Base-by-base conservation (phyloP, 305 asterid genomes). In the Coffea humblotiana region DNA sequence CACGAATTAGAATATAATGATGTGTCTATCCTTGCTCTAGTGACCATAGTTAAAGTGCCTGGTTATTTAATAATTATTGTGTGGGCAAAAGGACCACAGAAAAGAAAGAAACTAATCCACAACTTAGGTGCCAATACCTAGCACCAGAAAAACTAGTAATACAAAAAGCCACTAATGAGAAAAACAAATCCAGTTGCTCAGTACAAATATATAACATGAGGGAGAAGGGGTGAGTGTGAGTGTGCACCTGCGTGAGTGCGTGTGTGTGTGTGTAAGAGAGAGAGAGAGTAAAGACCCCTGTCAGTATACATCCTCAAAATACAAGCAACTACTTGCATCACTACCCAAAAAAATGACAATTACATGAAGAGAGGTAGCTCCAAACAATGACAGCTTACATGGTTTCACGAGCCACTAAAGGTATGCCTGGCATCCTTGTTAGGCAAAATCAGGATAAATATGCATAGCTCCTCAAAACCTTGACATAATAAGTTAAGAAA, bases 391-490 rank as follows among this genome's bases (percentile, higher is more conserved):
- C 78, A 79, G 84, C 98, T 86, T 89, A 91, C 96, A 90, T 87
- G 83, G 93, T 87, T 90, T 91, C 94, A 85, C 92, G 96, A 72
- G 92, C 89, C 82, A 90, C 94, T 68, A 93, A 91, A 82, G 94
- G 97, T 88, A 93, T 92, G 90, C 98, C 97, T 45, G 97, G 94
- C 96, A 92, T 92, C 89, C 93, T 92, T 84, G 75, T 86, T 86
- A 89, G 19, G 84, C 71, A 71, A 80, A 74, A 75, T 63, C 79
- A 77, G 80, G 80, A 80, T 79, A 71, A 60, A 79, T 76, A 86
- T 75, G 78, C 93, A 90, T 86, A 79, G 87, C 87, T 87, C 86
- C 76, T 72, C 66, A 67, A 72, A 72, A 75, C 79, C 76, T 77
- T 32, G 25, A 71, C 21, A 25, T 8, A 64, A 76, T 18, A 80